Evolutionary conservation across 257 asterid species (phyloP), one percentile per base, ranked within the genome.

Genomic region (Rubia yunnanensis): DNA sequence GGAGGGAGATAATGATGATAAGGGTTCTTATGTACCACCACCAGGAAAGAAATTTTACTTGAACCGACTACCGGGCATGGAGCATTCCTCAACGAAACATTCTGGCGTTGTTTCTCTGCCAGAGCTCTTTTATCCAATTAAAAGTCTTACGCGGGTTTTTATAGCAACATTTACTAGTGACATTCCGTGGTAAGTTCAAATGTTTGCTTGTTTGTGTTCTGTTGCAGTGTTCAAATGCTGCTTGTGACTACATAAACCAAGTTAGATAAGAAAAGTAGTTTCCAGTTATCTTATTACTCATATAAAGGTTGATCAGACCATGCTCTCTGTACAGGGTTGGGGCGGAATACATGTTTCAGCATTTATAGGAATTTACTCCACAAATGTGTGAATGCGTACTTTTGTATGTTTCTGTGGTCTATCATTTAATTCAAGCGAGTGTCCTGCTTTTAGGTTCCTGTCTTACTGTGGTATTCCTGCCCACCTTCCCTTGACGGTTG

Each of bases 161-260:
- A 79, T 91, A 66, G 95, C 95, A 23, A 88, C 97, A 65, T 88
- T 91, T 76, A 88, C 97, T 18, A 79, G 95, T 63, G 92, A 91
- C 70, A 75, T 91, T 80, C 66, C 69, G 4, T 91, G 97, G 97
- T 91, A 80, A 68, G 88, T 65, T 60, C 39, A 20, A 53, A 4
- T 5, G 7, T 23, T 31, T 53, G 61, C n/a, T 53, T 15, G 38
- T 17, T 30, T 59, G 26, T 61, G 32, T 61, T 54, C 4, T 36
- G 15, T 14, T 11, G 49, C 34, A 23, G 24, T 2, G 31, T 62
- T 36, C n/a, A 26, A 20, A 60, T 17, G 1, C 44, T 18, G 23
- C 10, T 10, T 32, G 22, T 31, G 46, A 59, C 34, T 54, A 18
- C 28, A 57, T 18, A 20, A 14, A 8, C 17, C 20, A 68, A 41